Evolutionary conservation across 257 asterid genomes (phyloP).

Genomic region (Forsythia viridissima): DNA sequence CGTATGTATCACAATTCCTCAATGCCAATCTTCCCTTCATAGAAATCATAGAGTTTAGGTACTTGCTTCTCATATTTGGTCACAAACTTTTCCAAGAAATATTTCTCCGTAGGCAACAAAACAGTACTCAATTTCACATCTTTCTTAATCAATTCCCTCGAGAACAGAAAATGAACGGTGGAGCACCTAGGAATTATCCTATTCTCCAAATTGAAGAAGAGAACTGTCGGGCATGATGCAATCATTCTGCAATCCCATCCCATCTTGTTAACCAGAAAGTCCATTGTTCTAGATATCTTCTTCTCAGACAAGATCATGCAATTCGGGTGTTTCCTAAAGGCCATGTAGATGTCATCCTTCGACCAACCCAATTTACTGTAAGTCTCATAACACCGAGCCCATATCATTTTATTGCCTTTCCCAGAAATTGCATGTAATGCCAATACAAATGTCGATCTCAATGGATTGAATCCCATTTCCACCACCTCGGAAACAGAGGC

Average conservation of each 20-base stretch:
- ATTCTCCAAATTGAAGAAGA: constrained; percentile 15
- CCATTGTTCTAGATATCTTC: not conserved
- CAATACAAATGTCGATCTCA: constrained; percentile 6
- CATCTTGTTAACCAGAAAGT: constrained; percentile 10
- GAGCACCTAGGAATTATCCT: constrained; percentile 24
- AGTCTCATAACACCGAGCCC: not conserved
- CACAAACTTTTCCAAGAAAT: constrained; percentile 26
- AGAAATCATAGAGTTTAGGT: constrained; percentile 24
- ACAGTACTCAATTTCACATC: not conserved
- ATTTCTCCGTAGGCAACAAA: not conserved
- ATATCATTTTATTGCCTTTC: constrained; percentile 1
- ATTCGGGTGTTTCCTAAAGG: not conserved
- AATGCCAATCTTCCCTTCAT: constrained; percentile 23
- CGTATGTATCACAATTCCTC: constrained; percentile 4
- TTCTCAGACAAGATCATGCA: constrained; percentile 15
- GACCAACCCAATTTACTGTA: constrained; percentile 21
- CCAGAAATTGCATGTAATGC: constrained; percentile 23
- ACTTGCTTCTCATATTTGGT: constrained; percentile 17
- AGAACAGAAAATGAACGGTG: not conserved
- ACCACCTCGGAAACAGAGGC: constrained; percentile 7
- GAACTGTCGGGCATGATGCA: not conserved
- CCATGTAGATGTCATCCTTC: not conserved
- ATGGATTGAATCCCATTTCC: constrained; percentile 33
- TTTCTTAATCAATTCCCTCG: constrained; percentile 5
- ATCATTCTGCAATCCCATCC: not conserved